phyloP scores from a whole-genome alignment of 805 yeast genomes.

The Cyberlindnera veronae region DNA sequence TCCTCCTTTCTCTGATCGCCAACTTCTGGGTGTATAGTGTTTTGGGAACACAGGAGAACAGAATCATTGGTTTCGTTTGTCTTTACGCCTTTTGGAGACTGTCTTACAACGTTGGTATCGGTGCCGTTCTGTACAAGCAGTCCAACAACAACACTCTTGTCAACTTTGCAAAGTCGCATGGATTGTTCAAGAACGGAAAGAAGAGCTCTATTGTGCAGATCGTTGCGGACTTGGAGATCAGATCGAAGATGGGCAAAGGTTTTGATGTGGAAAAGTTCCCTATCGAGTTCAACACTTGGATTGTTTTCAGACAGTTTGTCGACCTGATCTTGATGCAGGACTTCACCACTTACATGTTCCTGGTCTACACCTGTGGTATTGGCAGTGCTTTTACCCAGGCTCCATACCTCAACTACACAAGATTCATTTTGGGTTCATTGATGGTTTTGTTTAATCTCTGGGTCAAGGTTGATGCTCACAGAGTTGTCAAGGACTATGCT shows the following conservation, averaged over 20 bases:
- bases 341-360: conserved; percentile 67
- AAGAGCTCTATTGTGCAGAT: conserved; percentile 34
- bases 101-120: conserved; percentile 78
- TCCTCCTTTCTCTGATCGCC: conserved; percentile 42
- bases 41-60: conserved; percentile 19
- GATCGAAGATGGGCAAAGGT: conserved; percentile 40
- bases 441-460: conserved; percentile 72
- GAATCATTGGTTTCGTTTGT: conserved; percentile 37
- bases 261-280: conserved; percentile 46
- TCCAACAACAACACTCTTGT: conserved; percentile 55
- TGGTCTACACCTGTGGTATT: conserved; percentile 40
- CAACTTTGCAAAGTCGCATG: conserved; percentile 42
- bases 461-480: conserved; percentile 85
- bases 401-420: conserved; percentile 40
- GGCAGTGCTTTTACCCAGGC: conserved; percentile 39
- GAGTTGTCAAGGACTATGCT: conserved; percentile 85
- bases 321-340: conserved; percentile 84
- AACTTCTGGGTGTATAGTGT: conserved; percentile 33
- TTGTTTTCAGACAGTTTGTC: conserved; percentile 71
- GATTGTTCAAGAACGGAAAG: conserved; percentile 42
- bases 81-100: conserved; percentile 73
- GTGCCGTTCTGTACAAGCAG: conserved; percentile 61
- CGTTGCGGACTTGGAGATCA: conserved; percentile 43
- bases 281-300: conserved; percentile 79
- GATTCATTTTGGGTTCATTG: conserved; percentile 55